A percentile compares a stretch with the other conserved stretches of the same genome.
phyloP scores from a whole-genome alignment of 257 asterid species.

The Catharanthus roseus region DNA sequence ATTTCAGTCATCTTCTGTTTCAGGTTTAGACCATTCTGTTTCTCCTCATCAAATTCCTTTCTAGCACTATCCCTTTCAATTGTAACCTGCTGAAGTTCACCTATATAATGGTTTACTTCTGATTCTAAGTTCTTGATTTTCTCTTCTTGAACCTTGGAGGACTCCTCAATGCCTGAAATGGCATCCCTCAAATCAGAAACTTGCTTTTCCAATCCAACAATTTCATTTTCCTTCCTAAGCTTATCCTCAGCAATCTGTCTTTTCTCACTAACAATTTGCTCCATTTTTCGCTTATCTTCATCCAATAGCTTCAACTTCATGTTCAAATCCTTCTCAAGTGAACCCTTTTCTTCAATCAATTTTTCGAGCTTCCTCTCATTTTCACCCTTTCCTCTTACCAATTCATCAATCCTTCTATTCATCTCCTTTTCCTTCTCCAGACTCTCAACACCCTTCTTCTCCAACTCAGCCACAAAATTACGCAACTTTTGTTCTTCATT shows the following conservation, averaged over 20 bases:
- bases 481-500: slow-evolving; percentile 39
- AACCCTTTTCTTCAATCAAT: slow-evolving; percentile 42
- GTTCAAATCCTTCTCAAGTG: slow-evolving; percentile 36
- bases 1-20: slow-evolving; percentile 31
- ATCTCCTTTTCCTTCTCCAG: slow-evolving; percentile 48
- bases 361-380: slow-evolving; percentile 31
- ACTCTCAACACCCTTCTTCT: slow-evolving; percentile 42
- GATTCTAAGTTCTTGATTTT: slow-evolving; percentile 38
- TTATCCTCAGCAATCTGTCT: slow-evolving; percentile 35
- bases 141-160: slow-evolving; percentile 23
- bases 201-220: slow-evolving; percentile 37
- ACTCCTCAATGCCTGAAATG: slow-evolving; percentile 32
- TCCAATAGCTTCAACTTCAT: slow-evolving; percentile 32
- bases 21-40: slow-evolving; percentile 31
- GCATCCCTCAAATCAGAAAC: slow-evolving; percentile 31
- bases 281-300: slow-evolving; percentile 27
- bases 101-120: slow-evolving; percentile 31
- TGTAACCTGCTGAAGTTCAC: slow-evolving; percentile 30
- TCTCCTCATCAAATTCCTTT: slow-evolving; percentile 34
- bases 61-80: slow-evolving; percentile 37
- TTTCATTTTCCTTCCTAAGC: slow-evolving; percentile 29
- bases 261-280: slow-evolving; percentile 40
- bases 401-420: slow-evolving; percentile 36
- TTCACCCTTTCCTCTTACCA: slow-evolving; percentile 39
- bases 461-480: slow-evolving; percentile 41